Percentiles rank a stretch among this genome's conserved stretches.
Evolutionary conservation across 2,329 filamentous ascomycete species (phyloP).

Genomic region (Colletotrichum lentis): DNA sequence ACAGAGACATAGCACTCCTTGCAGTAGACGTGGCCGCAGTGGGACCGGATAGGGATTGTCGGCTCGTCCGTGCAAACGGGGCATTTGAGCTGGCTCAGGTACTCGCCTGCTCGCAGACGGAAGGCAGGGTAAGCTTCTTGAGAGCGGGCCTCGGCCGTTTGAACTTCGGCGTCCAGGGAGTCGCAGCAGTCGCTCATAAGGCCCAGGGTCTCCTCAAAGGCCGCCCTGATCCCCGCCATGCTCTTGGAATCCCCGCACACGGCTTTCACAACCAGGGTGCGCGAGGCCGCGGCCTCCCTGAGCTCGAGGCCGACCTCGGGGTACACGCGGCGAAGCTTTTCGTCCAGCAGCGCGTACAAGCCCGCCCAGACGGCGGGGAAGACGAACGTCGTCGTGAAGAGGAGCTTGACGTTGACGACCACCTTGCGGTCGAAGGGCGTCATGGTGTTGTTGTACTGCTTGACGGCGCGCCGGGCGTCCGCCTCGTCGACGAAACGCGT

Average conservation of each 20-base stretch:
- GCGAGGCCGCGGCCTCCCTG: too few relatives aligned
- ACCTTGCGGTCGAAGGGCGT: neutral
- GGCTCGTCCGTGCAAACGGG: neutral
- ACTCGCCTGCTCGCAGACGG: neutral
- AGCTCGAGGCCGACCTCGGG: too few relatives aligned
- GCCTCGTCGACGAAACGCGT: neutral
- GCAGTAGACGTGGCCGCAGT: constrained; percentile 9
- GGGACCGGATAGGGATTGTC: neutral
- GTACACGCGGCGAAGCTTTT: too few relatives aligned
- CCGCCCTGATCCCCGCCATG: too few relatives aligned
- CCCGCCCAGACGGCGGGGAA: neutral
- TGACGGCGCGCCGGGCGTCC: neutral
- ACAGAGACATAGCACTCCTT: neutral
- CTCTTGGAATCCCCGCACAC: too few relatives aligned
- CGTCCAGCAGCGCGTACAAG: too few relatives aligned
- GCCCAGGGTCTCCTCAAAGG: too few relatives aligned
- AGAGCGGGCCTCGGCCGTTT: too few relatives aligned
- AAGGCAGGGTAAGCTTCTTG: neutral
- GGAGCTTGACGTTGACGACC: neutral
- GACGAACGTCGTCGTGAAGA: neutral
- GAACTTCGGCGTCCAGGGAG: too few relatives aligned
- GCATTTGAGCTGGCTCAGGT: neutral
- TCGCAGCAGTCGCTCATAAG: too few relatives aligned
- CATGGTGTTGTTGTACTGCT: neutral
- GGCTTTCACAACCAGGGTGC: neutral